These are phyloP conservation scores for Nyssa sinensis DNA, from an alignment of 148 eudicot genomes.

Conservation along the genomic window DNA sequence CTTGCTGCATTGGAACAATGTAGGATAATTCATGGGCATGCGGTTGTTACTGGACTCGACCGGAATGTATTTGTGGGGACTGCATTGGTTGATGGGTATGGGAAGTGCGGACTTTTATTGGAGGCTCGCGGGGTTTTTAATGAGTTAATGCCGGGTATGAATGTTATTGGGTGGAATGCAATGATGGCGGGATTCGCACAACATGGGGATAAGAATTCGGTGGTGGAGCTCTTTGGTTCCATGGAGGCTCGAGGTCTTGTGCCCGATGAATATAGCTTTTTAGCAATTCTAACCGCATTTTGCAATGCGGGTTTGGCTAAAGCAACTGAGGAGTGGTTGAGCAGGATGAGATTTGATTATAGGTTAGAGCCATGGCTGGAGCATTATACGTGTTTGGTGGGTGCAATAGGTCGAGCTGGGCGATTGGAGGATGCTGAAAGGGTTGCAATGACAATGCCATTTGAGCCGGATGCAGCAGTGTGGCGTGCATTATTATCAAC, in stretches of 20 bases:
- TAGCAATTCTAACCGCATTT: conserved; percentile 54
- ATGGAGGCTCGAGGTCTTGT: conserved; percentile 36
- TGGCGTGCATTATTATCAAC: conserved; percentile 63
- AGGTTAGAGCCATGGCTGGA: conserved; percentile 42
- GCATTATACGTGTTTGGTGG: conserved; percentile 69
- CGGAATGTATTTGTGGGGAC: conserved; percentile 46
- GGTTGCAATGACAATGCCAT: conserved; percentile 56
- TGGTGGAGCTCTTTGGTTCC: conserved; percentile 42
- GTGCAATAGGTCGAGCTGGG: conserved; percentile 64
- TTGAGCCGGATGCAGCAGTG: conserved; percentile 57
- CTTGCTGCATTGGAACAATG: conserved; percentile 63
- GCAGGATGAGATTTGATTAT: conserved; percentile 38
- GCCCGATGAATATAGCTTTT: conserved; percentile 56
- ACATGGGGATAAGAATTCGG: conserved; percentile 46
- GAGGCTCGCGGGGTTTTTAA: conserved; percentile 59
- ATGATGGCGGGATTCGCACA: conserved; percentile 71
- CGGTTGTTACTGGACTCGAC: conserved; percentile 40
- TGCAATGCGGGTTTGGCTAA: conserved; percentile 46
- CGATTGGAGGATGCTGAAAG: conserved; percentile 56
- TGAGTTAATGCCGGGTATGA: conserved; percentile 34
- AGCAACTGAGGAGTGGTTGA: conserved; percentile 47
- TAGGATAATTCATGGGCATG: conserved; percentile 56
- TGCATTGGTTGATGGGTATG: conserved; percentile 64
- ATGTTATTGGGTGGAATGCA: conserved; percentile 62
- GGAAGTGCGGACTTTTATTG: conserved; percentile 59